Base-by-base conservation (phyloP, 352 stramenopile species). In the Phytopythium chamaehyphon region DNA sequence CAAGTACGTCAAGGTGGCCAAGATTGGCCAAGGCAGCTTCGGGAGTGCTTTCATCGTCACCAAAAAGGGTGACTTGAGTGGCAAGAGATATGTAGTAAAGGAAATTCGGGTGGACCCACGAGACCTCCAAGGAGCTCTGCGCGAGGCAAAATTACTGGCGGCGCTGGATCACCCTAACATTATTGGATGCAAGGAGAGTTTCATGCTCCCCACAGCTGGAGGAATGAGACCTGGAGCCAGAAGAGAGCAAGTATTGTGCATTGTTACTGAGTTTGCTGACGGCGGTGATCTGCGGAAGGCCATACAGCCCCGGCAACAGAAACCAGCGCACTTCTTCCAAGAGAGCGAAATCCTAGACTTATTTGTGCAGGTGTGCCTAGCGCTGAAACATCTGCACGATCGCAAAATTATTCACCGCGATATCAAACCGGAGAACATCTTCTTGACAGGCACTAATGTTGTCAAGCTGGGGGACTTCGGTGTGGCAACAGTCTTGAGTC, bases 341-440 rank as follows among this genome's bases (percentile, higher is more conserved):
- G 76, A 88, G 23, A 51, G 59, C 26, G 69, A 77, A 16, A 44
- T 85, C 0, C 49, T 94, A 1, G 69, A 80, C 4, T 54, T 85
- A 3, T 83, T 92, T 23, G 68, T 88, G 16, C 72, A 91, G 58
- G 57, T 84, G 23, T 88, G 73, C 26, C 63, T 94, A n/a, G 78
- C 82, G 15, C 62, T 93, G 40, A 89, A 92, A 49, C 79, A 94
- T 54, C 59, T 96, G 22, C 75, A 89, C 50, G 73, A 87, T 57
- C 69, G 86, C 46, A 88, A 91, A 53, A 94, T 96, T 54, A 66
- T 96, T 15, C 86, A 96, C 52, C 75, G 86, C 5, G 86, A 96
- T 54, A 66, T 96, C 43, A 96, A 95, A 43, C 85, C 85, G 0
- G 81, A 88, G 40, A 96, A 95, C 56, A 73, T 95, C 53, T 95